Percentiles rank a stretch among this genome's conserved stretches.
Evolutionary conservation across 2,329 filamentous ascomycete species (phyloP).

Genomic region (Dactylellina sp.): DNA sequence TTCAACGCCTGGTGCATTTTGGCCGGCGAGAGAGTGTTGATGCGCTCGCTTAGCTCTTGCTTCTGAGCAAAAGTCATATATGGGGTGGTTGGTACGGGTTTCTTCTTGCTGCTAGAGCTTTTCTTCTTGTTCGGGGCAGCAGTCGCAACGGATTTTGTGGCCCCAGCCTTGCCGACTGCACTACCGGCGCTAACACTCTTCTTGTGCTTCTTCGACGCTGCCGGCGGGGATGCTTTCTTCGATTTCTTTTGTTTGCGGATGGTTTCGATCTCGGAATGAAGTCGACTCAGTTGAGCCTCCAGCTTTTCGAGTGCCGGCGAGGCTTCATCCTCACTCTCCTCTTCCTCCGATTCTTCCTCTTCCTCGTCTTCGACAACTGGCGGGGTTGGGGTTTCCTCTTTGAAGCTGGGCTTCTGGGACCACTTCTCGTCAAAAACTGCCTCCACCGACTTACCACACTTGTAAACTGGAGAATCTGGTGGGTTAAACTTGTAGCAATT

Average conservation of each 20-base stretch:
- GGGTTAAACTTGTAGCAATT: conserved; percentile 96
- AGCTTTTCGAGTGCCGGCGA: conserved; percentile 79
- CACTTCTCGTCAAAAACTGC: conserved; percentile 80
- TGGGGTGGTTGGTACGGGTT: conserved; percentile 63
- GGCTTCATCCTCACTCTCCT: conserved; percentile 72
- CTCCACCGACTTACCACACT: conserved; percentile 78
- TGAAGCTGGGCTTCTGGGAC: conserved; percentile 82
- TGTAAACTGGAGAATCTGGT: conserved; percentile 78
- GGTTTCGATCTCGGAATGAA: conserved; percentile 64
- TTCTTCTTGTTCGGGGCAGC: conserved; percentile 62
- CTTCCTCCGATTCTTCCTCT: conserved; percentile 71
- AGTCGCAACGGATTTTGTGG: conserved; percentile 60
- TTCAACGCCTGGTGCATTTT: conserved; percentile 83
- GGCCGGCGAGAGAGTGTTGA: conserved; percentile 81
- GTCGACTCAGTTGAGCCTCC: conserved; percentile 73
- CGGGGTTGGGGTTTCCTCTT: conserved; percentile 75
- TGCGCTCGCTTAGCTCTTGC: conserved; percentile 87
- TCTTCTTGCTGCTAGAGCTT: conserved; percentile 63
- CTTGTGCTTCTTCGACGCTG: conserved; percentile 67
- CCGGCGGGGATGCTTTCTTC: conserved; percentile 68
- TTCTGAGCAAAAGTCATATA: conserved; percentile 82
- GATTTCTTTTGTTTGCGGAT: conserved; percentile 71
- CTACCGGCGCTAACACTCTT: conserved; percentile 56
- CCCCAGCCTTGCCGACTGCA: conserved; percentile 65
- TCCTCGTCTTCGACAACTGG: conserved; percentile 77